phyloP scores from a whole-genome alignment of 306 rosid species.

The Prunus dulcis region DNA sequence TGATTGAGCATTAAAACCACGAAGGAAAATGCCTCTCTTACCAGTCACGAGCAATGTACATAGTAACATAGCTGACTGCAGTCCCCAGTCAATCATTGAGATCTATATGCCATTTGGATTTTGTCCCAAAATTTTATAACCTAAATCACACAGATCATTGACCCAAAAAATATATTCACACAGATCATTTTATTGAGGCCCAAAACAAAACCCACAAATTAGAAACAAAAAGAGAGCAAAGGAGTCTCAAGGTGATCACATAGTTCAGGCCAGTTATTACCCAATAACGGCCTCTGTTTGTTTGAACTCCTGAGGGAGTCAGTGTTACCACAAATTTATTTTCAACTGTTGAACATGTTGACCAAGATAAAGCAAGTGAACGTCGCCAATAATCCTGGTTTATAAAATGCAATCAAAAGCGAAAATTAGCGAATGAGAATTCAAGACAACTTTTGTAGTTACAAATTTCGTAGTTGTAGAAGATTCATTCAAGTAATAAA shows the following conservation, averaged over 20 bases:
- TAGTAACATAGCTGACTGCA: no score
- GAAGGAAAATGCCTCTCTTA: no score
- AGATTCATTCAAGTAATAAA: constrained; percentile 17
- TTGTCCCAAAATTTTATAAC: no score
- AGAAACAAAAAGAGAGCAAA: no score
- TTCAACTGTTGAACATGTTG: not conserved
- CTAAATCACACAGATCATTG: no score
- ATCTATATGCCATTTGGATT: no score
- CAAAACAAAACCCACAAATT: not conserved
- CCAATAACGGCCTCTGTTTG: not conserved
- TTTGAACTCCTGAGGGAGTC: not conserved
- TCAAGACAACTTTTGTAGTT: not conserved
- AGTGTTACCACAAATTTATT: not conserved
- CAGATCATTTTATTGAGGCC: not conserved
- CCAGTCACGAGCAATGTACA: no score
- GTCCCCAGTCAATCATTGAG: no score
- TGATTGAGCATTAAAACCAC: no score
- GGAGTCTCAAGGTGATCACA: not conserved
- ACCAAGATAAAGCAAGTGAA: not conserved
- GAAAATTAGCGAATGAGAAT: constrained; percentile 7
- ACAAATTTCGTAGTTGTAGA: not conserved
- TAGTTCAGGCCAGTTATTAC: not conserved
- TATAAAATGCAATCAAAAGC: not conserved
- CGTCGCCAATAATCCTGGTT: not conserved
- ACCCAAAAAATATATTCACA: no score